Percentiles rank a stretch among this genome's conserved stretches.
Evolutionary conservation across 2,329 filamentous ascomycete species (phyloP).

Genomic region (Alternaria atra): DNA sequence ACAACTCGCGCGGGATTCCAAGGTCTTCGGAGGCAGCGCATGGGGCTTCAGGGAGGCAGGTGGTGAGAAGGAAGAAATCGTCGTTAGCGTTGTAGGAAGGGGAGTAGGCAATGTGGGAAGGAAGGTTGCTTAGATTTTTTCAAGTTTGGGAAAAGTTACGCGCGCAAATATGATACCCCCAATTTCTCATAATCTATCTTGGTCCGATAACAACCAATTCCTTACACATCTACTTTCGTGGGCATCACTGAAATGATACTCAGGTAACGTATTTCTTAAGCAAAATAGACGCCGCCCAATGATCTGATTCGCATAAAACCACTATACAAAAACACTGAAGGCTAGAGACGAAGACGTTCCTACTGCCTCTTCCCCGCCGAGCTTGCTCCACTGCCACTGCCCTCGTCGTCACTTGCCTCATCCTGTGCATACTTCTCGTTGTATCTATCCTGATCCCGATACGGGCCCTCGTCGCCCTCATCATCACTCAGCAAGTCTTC

Average conservation of each 20-base stretch:
- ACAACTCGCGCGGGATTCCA: constrained; percentile 82
- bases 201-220: neutral
- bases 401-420: constrained; percentile 32
- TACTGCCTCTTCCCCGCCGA: constrained; percentile 40
- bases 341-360: neutral
- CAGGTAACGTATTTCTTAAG: neutral
- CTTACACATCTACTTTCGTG: neutral
- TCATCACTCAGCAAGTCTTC: constrained; percentile 67
- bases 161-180: constrained; percentile 29
- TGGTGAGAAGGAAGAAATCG: constrained; percentile 70
- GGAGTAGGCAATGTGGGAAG: constrained; percentile 95
- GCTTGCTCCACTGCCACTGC: constrained; percentile 30
- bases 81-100: constrained; percentile 89
- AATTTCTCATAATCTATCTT: neutral
- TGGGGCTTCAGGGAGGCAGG: constrained; percentile 79
- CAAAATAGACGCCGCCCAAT: constrained; percentile 29
- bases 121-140: constrained; percentile 72
- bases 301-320: constrained; percentile 12
- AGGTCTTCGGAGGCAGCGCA: constrained; percentile 85
- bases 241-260: neutral
- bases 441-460: constrained; percentile 42
- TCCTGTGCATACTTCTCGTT: constrained; percentile 45
- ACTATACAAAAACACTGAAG: constrained; percentile 5
- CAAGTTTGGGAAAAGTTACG: constrained; percentile 2
- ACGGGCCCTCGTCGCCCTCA: constrained; percentile 50